Conservation (phyloP, 2,329 filamentous ascomycete genomes). For the Fusarium pseudocircinatum region DNA sequence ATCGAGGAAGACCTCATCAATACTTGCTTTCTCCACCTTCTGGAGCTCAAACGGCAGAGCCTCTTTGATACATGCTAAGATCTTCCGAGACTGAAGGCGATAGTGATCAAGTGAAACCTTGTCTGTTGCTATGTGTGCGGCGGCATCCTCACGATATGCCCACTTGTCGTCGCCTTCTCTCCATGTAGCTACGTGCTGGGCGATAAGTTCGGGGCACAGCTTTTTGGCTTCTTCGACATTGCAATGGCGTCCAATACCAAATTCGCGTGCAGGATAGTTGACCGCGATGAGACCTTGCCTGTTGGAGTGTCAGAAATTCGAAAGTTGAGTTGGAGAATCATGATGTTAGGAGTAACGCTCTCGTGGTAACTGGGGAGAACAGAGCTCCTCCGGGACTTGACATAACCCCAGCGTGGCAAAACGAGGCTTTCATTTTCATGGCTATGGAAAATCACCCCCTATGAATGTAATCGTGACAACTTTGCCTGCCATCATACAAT, state of each 20-base stretch:
- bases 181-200: conserved; percentile 96
- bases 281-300: conserved; percentile 94
- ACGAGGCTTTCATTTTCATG: neutral
- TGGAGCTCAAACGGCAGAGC: conserved; percentile 72
- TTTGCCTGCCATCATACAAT: neutral
- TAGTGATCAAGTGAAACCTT: conserved; percentile 97
- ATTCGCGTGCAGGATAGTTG: conserved; percentile 90
- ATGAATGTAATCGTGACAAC: neutral
- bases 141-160: conserved; percentile 87
- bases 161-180: conserved; percentile 90
- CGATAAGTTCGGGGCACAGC: conserved; percentile 82
- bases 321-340: neutral
- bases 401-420: neutral
- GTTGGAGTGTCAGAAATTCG: conserved; percentile 26
- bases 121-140: conserved; percentile 81
- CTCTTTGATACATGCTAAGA: conserved; percentile 81
- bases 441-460: neutral
- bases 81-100: conserved; percentile 82
- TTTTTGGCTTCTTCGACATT: conserved; percentile 84
- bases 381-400: neutral
- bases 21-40: conserved; percentile 89
- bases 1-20: conserved; percentile 96
- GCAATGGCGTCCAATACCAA: conserved; percentile 82
- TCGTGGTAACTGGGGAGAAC: neutral
- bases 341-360: neutral